A percentile compares a stretch with the other conserved stretches of the same genome.
Conservation (phyloP, 2,329 filamentous ascomycete genomes). For the Penicillium palitans region DNA sequence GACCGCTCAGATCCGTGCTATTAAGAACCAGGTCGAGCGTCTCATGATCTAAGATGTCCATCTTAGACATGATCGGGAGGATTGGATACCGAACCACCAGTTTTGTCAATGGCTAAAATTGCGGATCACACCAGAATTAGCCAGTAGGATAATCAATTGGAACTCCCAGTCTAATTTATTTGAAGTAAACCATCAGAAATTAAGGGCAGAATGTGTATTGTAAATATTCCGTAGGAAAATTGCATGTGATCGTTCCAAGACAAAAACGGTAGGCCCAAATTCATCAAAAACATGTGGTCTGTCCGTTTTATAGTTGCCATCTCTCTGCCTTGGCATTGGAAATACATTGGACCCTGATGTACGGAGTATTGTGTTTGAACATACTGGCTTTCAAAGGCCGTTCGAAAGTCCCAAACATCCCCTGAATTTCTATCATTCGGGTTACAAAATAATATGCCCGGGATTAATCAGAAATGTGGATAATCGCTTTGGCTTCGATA, state of each 20-base stretch:
- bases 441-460: background rate
- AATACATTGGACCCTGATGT: background rate
- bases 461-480: background rate
- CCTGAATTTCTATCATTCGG: background rate
- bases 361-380: background rate
- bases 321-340: background rate
- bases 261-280: background rate
- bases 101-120: background rate
- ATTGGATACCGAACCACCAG: background rate
- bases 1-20: conserved; percentile 77
- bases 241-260: no score
- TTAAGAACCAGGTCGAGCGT: conserved; percentile 95
- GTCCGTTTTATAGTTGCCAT: background rate
- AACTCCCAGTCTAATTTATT: background rate
- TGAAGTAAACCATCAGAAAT: background rate
- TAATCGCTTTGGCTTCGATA: background rate
- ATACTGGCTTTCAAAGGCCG: no score
- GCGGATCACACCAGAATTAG: background rate
- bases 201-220: background rate
- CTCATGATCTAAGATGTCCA: conserved; percentile 43
- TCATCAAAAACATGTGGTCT: background rate
- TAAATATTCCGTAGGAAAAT: background rate
- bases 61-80: background rate
- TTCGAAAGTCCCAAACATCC: background rate
- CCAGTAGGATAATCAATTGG: background rate